Evolutionary conservation across 495 filamentous ascomycete species (phyloP).

Genomic region (Hypoxylon lienhwacheense): DNA sequence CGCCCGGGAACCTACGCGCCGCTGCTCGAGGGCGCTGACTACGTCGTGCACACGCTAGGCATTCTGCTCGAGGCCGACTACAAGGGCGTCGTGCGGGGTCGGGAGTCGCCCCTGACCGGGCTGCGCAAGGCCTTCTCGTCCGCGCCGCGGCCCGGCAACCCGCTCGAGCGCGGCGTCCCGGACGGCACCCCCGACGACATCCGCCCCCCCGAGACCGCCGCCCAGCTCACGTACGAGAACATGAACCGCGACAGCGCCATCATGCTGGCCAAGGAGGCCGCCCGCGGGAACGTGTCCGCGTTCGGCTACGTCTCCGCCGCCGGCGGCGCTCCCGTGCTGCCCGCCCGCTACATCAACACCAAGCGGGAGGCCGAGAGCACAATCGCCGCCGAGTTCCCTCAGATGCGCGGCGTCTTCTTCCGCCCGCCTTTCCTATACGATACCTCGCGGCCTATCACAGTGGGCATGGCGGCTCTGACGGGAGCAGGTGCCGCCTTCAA

Average conservation of each 20-base stretch:
- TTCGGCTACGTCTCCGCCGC: constrained; percentile 91
- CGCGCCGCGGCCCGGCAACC: constrained; percentile 57
- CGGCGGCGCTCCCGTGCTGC: constrained; percentile 79
- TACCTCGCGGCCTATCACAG: constrained; percentile 73
- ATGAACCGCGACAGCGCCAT: constrained; percentile 94
- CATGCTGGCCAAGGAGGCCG: constrained; percentile 79
- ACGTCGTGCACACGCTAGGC: constrained; percentile 89
- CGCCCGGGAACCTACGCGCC: constrained; percentile 74
- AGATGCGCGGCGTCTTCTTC: constrained; percentile 78
- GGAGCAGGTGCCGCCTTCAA: constrained; percentile 72
- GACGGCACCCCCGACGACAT: constrained; percentile 57
- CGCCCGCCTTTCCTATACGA: constrained; percentile 91
- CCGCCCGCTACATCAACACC: constrained; percentile 81
- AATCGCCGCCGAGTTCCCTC: constrained; percentile 69
- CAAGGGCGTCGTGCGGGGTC: constrained; percentile 84
- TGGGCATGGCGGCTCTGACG: constrained; percentile 77
- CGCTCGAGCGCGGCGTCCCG: constrained; percentile 48
- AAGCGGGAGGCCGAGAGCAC: constrained; percentile 87
- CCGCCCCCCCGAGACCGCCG: constrained; percentile 63
- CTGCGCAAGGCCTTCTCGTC: constrained; percentile 73
- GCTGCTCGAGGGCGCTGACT: constrained; percentile 71
- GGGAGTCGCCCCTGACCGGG: constrained; percentile 73
- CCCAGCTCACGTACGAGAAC: constrained; percentile 90
- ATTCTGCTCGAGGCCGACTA: constrained; percentile 98
- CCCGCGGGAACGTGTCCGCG: constrained; percentile 59